A percentile compares a stretch with the other conserved stretches of the same genome.
phyloP scores from a whole-genome alignment of 2,329 filamentous ascomycete genomes.

The Fonsecaea erecta region DNA sequence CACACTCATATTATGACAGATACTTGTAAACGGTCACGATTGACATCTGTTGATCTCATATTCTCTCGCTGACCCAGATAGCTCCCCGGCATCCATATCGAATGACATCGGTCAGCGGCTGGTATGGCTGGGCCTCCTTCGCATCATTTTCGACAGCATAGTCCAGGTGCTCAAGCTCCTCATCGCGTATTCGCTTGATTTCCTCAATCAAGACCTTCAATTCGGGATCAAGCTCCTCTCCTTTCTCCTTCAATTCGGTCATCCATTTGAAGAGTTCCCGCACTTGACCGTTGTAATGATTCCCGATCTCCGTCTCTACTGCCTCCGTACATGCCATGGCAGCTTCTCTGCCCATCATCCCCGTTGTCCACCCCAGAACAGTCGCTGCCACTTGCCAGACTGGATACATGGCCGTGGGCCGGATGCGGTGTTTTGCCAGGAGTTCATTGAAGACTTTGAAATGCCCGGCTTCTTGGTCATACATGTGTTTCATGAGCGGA shows the following conservation, averaged over 20 bases:
- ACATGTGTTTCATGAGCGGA: conserved; percentile 95
- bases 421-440: conserved; percentile 82
- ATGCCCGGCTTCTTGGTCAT: conserved; percentile 91
- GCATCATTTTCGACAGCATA: conserved; percentile 93
- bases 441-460: conserved; percentile 83
- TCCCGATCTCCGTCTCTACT: conserved; percentile 96
- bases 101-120: conserved; percentile 84
- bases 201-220: conserved; percentile 72
- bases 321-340: conserved; percentile 99
- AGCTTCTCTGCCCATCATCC: conserved; percentile 84
- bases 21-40: not conserved
- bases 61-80: conserved; percentile 76
- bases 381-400: conserved; percentile 82
- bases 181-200: conserved; percentile 83
- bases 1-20: too few relatives aligned
- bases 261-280: conserved; percentile 80
- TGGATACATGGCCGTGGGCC: conserved; percentile 90
- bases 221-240: conserved; percentile 81
- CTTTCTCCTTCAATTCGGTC: conserved; percentile 71
- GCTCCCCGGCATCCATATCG: conserved; percentile 87
- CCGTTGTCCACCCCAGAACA: conserved; percentile 85
- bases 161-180: conserved; percentile 95
- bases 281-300: conserved; percentile 94
- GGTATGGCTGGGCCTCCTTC: conserved; percentile 86
- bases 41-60: conserved; percentile 39